These are phyloP conservation scores for Cystofilobasidium macerans DNA, from an alignment of 768 basidiomycete species.

Conservation along the genomic window DNA sequence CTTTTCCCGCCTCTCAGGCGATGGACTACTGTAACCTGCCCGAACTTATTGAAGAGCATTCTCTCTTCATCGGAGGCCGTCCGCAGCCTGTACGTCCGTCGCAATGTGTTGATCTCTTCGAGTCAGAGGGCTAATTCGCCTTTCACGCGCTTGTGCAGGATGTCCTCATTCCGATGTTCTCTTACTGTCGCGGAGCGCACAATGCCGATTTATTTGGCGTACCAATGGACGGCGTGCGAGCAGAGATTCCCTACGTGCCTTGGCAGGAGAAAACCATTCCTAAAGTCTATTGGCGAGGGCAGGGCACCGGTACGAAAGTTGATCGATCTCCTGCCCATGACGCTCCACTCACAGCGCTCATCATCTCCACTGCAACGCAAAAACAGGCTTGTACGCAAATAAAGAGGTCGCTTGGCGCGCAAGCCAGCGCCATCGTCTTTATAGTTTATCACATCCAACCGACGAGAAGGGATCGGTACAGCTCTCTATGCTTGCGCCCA, in stretches of 20 bases:
- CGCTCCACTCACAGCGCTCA: too few relatives aligned
- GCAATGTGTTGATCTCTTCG: too few relatives aligned
- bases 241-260: neutral
- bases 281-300: constrained; percentile 20
- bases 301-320: constrained; percentile 13
- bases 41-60: constrained; percentile 14
- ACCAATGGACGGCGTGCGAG: neutral
- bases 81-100: constrained; percentile 13
- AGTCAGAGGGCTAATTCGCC: too few relatives aligned
- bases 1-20: neutral
- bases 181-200: constrained; percentile 9
- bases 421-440: constrained; percentile 16
- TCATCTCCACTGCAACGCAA: too few relatives aligned
- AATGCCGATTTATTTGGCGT: constrained; percentile 16
- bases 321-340: too few relatives aligned
- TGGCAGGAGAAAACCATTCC: constrained; percentile 13
- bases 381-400: constrained; percentile 17
- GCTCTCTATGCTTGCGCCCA: neutral
- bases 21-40: constrained; percentile 21
- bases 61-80: constrained; percentile 6
- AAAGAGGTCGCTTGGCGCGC: constrained; percentile 14
- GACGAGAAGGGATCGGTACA: constrained; percentile 1
- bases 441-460: constrained; percentile 9
- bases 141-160: neutral
- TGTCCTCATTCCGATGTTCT: constrained; percentile 19